Conservation (phyloP, 2,329 filamentous ascomycete genomes). For the Aspergillus phoenicis region DNA sequence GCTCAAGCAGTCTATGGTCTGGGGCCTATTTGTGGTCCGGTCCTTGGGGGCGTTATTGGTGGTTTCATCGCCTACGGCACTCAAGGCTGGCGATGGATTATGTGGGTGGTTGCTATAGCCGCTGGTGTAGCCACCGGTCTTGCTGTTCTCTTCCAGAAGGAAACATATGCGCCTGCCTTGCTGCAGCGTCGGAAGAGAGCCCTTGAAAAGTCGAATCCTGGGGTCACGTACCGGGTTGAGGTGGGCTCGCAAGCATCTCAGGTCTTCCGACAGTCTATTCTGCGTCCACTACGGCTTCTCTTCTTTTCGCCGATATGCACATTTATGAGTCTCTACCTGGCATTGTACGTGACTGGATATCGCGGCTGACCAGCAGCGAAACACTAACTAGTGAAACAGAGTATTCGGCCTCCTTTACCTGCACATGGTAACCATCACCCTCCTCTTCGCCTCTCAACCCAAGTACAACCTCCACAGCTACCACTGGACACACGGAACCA, state of each 20-base stretch:
- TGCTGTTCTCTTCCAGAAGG: background rate
- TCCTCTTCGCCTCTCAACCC: background rate
- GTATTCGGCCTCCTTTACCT: background rate
- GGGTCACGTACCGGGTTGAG: background rate
- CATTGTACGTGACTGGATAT: background rate
- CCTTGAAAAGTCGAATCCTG: background rate
- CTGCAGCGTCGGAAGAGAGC: background rate
- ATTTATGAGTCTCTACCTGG: background rate
- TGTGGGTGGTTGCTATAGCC: background rate
- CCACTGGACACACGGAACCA: background rate
- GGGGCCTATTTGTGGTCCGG: background rate
- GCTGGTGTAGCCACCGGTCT: background rate
- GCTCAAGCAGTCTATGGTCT: background rate
- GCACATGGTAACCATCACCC: background rate
- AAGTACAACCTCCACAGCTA: background rate
- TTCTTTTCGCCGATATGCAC: background rate
- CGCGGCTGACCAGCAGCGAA: background rate
- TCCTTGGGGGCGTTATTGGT: background rate
- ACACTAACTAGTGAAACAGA: background rate
- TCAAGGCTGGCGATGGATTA: background rate
- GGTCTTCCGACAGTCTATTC: background rate
- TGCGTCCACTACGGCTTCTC: background rate
- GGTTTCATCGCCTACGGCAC: background rate
- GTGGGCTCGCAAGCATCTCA: background rate
- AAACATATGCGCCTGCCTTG: background rate